These are phyloP conservation scores for Uronychia binucleata DNA, from an alignment of 73 alveolate genomes.

Conservation along the genomic window DNA sequence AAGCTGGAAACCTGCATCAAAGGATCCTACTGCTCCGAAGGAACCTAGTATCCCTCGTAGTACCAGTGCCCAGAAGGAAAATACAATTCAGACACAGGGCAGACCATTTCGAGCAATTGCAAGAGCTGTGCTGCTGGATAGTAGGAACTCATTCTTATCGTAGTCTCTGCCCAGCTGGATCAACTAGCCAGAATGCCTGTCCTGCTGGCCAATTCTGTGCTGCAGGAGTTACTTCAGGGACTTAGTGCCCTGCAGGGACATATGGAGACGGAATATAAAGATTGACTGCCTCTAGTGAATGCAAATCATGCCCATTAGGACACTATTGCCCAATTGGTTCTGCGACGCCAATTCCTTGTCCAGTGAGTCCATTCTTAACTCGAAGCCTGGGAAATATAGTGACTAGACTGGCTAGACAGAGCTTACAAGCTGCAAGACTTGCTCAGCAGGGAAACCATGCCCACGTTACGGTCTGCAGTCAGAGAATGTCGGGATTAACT, in stretches of 20 bases:
- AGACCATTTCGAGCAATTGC: constrained; percentile 17
- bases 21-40: constrained; percentile 58
- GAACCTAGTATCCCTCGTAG: constrained; percentile 1
- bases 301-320: constrained; percentile 71
- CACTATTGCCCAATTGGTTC: constrained; percentile 65
- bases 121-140: constrained; percentile 50
- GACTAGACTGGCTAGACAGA: neutral
- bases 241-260: neutral
- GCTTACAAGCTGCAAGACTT: constrained; percentile 9
- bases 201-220: constrained; percentile 40
- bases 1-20: constrained; percentile 50
- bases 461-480: constrained; percentile 9
- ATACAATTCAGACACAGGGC: constrained; percentile 13
- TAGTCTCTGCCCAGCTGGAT: constrained; percentile 60
- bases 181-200: constrained; percentile 32
- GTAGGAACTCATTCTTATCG: too few species aligned
- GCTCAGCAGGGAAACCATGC: constrained; percentile 35
- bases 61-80: constrained; percentile 50
- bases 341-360: constrained; percentile 52
- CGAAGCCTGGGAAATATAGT: constrained; percentile 34
- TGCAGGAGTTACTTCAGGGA: too few species aligned
- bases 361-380: constrained; percentile 60
- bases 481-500: constrained; percentile 15
- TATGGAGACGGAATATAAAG: neutral
- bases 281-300: constrained; percentile 18